Conservation (phyloP, 306 rosid species). For the Quercus variabilis region DNA sequence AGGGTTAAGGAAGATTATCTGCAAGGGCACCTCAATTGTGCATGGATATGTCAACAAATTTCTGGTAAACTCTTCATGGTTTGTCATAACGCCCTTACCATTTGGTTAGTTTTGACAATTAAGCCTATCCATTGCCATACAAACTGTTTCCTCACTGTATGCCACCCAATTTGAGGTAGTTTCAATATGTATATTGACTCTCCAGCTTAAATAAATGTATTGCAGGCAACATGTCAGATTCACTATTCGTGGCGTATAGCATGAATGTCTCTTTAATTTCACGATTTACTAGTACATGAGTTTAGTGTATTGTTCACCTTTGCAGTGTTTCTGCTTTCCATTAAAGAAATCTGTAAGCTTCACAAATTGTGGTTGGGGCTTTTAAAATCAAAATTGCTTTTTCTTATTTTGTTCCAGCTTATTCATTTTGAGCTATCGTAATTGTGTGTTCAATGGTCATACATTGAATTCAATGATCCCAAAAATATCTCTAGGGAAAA, state of each 20-base stretch:
- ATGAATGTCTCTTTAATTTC: background rate
- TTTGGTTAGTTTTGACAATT: background rate
- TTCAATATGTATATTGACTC: background rate
- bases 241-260: background rate
- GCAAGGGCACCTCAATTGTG: background rate
- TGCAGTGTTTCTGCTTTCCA: background rate
- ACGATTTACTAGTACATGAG: background rate
- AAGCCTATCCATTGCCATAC: background rate
- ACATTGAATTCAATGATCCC: background rate
- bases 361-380: background rate
- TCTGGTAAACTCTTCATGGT: background rate
- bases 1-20: background rate
- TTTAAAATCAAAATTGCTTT: background rate
- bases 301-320: background rate
- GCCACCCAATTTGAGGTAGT: background rate
- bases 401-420: too few species aligned
- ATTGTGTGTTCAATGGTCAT: background rate
- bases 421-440: background rate
- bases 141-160: background rate
- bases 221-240: background rate
- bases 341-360: background rate
- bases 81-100: background rate
- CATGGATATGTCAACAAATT: background rate
- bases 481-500: background rate
- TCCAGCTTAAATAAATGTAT: background rate